phyloP scores from a whole-genome alignment of 2,329 filamentous ascomycete species.

The Cyphellophora europaea region DNA sequence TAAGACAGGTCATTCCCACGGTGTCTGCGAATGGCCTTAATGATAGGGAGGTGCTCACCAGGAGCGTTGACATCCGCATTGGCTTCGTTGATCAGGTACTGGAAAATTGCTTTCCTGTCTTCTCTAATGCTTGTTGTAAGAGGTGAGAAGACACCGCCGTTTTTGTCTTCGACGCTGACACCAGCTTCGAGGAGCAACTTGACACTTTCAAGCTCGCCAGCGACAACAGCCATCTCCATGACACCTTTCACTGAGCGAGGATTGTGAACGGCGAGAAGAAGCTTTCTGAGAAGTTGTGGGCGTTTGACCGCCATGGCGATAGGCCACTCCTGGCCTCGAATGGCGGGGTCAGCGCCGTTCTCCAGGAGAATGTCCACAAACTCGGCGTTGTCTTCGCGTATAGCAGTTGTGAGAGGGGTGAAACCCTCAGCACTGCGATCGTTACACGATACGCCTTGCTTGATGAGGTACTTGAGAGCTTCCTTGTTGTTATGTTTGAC shows the following conservation, averaged over 20 bases:
- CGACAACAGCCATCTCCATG: conserved; percentile 58
- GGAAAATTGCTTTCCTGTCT: conserved; percentile 50
- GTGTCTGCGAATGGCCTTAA: conserved; percentile 57
- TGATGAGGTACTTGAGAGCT: conserved; percentile 51
- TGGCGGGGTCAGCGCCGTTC: conserved; percentile 51
- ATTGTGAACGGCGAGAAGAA: conserved; percentile 49
- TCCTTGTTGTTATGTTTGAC: conserved; percentile 54
- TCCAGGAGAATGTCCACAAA: conserved; percentile 50
- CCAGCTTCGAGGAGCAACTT: conserved; percentile 56
- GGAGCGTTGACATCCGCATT: conserved; percentile 57
- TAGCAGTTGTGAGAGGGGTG: conserved; percentile 58
- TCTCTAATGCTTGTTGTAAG: conserved; percentile 60
- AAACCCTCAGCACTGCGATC: conserved; percentile 48
- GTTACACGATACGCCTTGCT: conserved; percentile 52
- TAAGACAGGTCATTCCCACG: conserved; percentile 49
- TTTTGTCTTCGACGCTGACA: conserved; percentile 61
- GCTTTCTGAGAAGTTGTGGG: conserved; percentile 49
- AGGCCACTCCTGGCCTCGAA: conserved; percentile 61
- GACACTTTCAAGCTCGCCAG: conserved; percentile 57
- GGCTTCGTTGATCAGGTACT: conserved; percentile 51
- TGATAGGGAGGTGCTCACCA: conserved; percentile 61
- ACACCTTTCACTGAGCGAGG: conserved; percentile 56
- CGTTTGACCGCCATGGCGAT: conserved; percentile 58
- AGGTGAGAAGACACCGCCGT: conserved; percentile 62
- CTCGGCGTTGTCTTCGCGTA: conserved; percentile 49